phyloP scores from a whole-genome alignment of 1,139 yeast species.

The Blastobotrys indianensis region DNA sequence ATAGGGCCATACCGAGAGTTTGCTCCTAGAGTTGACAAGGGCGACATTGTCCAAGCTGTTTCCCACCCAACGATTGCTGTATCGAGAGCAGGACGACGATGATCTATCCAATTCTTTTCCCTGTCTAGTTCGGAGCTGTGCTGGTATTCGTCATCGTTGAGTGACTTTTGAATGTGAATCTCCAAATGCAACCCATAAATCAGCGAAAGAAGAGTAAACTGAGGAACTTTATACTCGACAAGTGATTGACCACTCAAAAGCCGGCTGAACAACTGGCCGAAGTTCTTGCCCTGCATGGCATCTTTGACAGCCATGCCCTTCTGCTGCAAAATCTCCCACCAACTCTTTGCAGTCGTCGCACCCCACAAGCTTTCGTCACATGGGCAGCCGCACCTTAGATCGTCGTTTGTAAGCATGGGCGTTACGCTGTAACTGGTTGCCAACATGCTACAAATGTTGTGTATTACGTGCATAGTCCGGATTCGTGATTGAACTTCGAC shows the following conservation, averaged over 20 bases:
- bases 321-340: conserved; percentile 42
- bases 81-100: conserved; percentile 24
- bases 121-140: conserved; percentile 3
- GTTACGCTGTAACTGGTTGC: conserved; percentile 58
- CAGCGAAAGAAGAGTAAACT: conserved; percentile 52
- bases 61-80: conserved; percentile 36
- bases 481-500: conserved; percentile 77
- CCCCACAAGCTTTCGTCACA: conserved; percentile 72
- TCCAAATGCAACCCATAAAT: conserved; percentile 69
- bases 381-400: conserved; percentile 68
- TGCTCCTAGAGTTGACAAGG: conserved; percentile 36
- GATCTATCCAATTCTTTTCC: conserved; percentile 24
- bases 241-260: conserved; percentile 29
- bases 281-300: conserved; percentile 27
- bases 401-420: conserved; percentile 50
- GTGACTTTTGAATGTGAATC: conserved; percentile 38
- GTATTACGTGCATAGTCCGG: conserved; percentile 75
- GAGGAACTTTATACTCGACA: conserved; percentile 31
- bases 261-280: conserved; percentile 23
- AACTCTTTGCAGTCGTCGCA: conserved; percentile 49
- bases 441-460: conserved; percentile 64
- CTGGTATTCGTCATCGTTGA: neutral
- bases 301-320: conserved; percentile 24
- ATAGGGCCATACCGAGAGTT: conserved; percentile 34
- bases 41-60: conserved; percentile 36